phyloP scores from a whole-genome alignment of 495 filamentous ascomycete species.

The Aspergillus conjunctus region DNA sequence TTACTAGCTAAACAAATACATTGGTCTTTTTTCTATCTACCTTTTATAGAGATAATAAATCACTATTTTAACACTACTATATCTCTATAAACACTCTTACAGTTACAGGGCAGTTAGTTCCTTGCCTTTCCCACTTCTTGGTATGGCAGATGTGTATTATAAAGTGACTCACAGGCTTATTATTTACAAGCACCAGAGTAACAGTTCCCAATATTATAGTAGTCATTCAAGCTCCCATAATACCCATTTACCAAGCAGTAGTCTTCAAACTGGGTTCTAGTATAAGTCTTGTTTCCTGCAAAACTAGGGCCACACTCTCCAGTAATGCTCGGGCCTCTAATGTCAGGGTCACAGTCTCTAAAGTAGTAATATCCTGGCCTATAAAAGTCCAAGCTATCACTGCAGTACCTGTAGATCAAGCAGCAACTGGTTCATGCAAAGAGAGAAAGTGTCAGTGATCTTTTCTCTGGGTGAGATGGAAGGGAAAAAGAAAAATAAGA shows the following conservation, averaged over 20 bases:
- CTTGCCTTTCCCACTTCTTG: too few species aligned
- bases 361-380: slow-evolving; percentile 15
- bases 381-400: slow-evolving; percentile 8
- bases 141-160: too few species aligned
- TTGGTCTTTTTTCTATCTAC: too few species aligned
- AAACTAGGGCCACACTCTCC: slow-evolving; percentile 20
- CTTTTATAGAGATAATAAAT: too few species aligned
- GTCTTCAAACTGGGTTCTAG: slow-evolving; percentile 19
- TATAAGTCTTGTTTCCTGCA: slow-evolving; percentile 20
- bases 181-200: slow-evolving; percentile 19
- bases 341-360: slow-evolving; percentile 15
- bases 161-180: too few species aligned
- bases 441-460: slow-evolving; percentile 12
- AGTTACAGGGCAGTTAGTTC: too few species aligned
- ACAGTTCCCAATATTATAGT: slow-evolving; percentile 15
- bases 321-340: slow-evolving; percentile 17
- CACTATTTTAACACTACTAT: too few species aligned
- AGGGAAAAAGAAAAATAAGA: background rate
- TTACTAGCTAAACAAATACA: too few species aligned
- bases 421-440: slow-evolving; percentile 14
- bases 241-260: slow-evolving; percentile 19
- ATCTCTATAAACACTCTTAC: too few species aligned
- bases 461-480: slow-evolving; percentile 5
- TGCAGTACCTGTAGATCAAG: slow-evolving; percentile 15
- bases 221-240: slow-evolving; percentile 14